Conservation (phyloP, 2,329 filamentous ascomycete species). For the Zymoseptoria brevis region DNA sequence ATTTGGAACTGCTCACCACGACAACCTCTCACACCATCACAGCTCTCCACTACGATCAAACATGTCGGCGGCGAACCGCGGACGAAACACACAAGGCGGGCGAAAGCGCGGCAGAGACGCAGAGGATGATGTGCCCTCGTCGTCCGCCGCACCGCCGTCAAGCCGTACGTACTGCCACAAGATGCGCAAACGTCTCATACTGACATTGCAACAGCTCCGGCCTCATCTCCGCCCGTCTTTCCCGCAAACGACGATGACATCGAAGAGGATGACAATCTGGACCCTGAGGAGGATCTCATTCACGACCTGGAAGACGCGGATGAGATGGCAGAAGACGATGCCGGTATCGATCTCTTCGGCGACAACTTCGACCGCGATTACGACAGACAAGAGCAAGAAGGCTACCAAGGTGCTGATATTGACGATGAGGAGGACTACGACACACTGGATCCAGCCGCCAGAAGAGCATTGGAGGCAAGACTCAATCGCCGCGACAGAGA, state of each 20-base stretch:
- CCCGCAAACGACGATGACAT: constrained; percentile 57
- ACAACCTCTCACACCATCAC: background rate
- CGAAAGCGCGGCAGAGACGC: constrained; percentile 59
- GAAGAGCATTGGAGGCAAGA: constrained; percentile 64
- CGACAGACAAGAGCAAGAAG: constrained; percentile 43
- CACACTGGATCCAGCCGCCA: constrained; percentile 56
- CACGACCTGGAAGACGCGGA: constrained; percentile 60
- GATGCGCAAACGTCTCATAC: background rate
- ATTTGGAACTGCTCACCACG: background rate
- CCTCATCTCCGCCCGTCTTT: constrained; percentile 57
- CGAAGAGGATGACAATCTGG: constrained; percentile 61
- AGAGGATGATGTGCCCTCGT: constrained; percentile 53
- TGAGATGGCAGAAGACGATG: constrained; percentile 61
- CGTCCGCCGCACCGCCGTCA: constrained; percentile 51
- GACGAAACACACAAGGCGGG: constrained; percentile 45
- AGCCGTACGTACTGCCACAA: constrained; percentile 47
- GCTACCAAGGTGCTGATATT: constrained; percentile 62
- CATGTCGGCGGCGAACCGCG: constrained; percentile 77
- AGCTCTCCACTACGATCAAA: constrained; percentile 78
- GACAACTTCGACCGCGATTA: constrained; percentile 61
- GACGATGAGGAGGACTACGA: constrained; percentile 73
- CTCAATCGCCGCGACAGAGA: constrained; percentile 68
- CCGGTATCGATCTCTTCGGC: constrained; percentile 63
- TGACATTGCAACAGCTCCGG: constrained; percentile 36
- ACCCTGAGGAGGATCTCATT: constrained; percentile 59